A percentile compares a stretch with the other conserved stretches of the same genome.
These are phyloP conservation scores for Syzygium aqueum DNA, from an alignment of 345 rosid genomes.

Conservation along the genomic window DNA sequence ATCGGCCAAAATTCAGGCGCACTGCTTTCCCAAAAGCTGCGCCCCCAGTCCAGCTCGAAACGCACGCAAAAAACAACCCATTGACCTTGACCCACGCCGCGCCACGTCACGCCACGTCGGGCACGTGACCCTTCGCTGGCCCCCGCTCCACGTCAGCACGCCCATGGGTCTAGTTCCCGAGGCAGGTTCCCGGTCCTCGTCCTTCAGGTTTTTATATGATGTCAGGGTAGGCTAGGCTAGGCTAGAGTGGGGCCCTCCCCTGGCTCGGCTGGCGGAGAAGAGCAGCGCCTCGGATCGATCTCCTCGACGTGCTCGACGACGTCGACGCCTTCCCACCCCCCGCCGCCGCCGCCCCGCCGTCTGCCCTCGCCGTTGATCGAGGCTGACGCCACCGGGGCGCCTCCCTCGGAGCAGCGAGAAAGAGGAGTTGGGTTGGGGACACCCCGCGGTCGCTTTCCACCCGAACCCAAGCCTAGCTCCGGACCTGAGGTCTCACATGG, in stretches of 20 bases:
- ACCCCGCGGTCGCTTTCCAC: not conserved
- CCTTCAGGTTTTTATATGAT: not conserved
- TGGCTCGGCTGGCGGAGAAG: not conserved
- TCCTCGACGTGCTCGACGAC: not conserved
- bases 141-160: not conserved
- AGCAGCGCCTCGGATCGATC: not conserved
- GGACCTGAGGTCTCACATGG: not conserved
- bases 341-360: not conserved
- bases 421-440: no score
- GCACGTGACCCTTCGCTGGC: not conserved
- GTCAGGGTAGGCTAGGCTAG: not conserved
- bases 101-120: not conserved
- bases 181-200: not conserved
- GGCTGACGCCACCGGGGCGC: not conserved
- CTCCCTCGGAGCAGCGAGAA: not conserved
- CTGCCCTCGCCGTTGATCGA: not conserved
- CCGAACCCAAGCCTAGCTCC: not conserved
- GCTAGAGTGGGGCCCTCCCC: not conserved
- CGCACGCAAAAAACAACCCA: not conserved
- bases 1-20: not conserved
- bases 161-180: not conserved
- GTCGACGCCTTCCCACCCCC: not conserved
- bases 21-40: not conserved
- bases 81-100: not conserved
- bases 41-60: not conserved